Evolutionary conservation across 148 eudicot species (phyloP).

Genomic region (Polygonum maritimum): DNA sequence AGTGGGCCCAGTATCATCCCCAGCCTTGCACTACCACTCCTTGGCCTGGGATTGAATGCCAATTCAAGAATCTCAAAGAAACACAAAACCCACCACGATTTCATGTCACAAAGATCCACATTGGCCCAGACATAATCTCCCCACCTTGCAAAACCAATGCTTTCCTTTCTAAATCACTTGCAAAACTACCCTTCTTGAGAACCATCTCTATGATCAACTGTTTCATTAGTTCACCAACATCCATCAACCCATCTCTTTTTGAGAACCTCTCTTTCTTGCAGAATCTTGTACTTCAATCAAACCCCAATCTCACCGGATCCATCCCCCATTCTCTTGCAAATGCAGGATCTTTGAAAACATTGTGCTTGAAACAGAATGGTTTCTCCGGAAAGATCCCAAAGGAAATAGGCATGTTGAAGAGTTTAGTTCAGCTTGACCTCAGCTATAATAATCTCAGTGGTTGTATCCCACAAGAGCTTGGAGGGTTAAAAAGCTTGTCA

Average conservation of each 20-base stretch:
- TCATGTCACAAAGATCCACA: conserved; percentile 43
- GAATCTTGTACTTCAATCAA: too few species aligned
- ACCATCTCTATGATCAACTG: conserved; percentile 41
- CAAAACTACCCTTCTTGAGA: conserved; percentile 34
- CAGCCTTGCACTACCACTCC: conserved; percentile 46
- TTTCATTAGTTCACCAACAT: conserved; percentile 24
- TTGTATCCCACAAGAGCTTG: conserved; percentile 32
- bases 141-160: conserved; percentile 39
- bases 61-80: conserved; percentile 15
- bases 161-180: conserved; percentile 21
- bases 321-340: conserved; percentile 16
- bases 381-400: conserved; percentile 34
- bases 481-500: conserved; percentile 24
- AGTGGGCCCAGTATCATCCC: conserved; percentile 38
- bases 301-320: too few species aligned
- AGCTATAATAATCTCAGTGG: conserved; percentile 39
- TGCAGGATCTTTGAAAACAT: conserved; percentile 15
- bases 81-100: conserved; percentile 20
- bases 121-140: conserved; percentile 33
- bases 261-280: too few species aligned
- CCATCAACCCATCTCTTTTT: background rate
- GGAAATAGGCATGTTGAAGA: conserved; percentile 26
- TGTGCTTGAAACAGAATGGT: conserved; percentile 33
- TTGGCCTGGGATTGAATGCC: conserved; percentile 53
- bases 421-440: conserved; percentile 39